Evolutionary conservation across 192 early-diverging fungal species (phyloP).

Genomic region (Spinellus fusiger): DNA sequence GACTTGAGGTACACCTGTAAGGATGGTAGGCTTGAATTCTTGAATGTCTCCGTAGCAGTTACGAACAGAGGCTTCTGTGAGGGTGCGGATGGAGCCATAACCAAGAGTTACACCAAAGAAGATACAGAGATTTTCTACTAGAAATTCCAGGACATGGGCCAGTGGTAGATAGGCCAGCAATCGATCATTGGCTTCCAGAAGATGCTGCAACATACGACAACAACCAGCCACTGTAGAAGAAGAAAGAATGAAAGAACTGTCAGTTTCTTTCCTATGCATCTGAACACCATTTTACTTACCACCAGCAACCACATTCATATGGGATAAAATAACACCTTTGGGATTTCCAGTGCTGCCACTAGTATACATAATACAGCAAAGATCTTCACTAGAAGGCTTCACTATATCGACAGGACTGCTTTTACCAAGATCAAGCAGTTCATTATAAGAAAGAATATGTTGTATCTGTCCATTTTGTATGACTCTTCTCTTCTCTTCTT

Average conservation of each 20-base stretch:
- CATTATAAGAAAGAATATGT: slow-evolving; percentile 60
- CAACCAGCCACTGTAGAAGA: slow-evolving; percentile 50
- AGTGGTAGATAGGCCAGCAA: slow-evolving; percentile 56
- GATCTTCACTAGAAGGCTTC: slow-evolving; percentile 27
- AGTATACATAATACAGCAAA: slow-evolving; percentile 72
- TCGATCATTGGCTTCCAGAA: slow-evolving; percentile 29
- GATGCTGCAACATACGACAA: slow-evolving; percentile 39
- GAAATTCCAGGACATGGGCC: slow-evolving; percentile 67
- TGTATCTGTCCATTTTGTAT: slow-evolving; percentile 33
- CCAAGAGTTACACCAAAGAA: slow-evolving; percentile 51
- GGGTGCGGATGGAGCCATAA: slow-evolving; percentile 59
- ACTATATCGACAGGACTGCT: slow-evolving; percentile 37
- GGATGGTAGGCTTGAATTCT: slow-evolving; percentile 62
- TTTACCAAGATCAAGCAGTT: slow-evolving; percentile 55
- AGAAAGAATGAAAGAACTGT: not conserved
- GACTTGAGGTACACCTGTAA: slow-evolving; percentile 71
- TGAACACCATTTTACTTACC: slow-evolving; percentile 16
- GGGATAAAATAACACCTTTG: slow-evolving; percentile 66
- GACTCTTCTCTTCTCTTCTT: slow-evolving; percentile 38
- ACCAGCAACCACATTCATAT: slow-evolving; percentile 59
- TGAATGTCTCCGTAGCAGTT: slow-evolving; percentile 63
- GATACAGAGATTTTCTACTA: slow-evolving; percentile 44
- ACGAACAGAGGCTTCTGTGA: slow-evolving; percentile 50
- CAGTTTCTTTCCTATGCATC: not conserved
- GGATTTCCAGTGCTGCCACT: slow-evolving; percentile 69